Evolutionary conservation across 2,329 filamentous ascomycete genomes (phyloP).

Genomic region (Gaeumannomyces tritici): DNA sequence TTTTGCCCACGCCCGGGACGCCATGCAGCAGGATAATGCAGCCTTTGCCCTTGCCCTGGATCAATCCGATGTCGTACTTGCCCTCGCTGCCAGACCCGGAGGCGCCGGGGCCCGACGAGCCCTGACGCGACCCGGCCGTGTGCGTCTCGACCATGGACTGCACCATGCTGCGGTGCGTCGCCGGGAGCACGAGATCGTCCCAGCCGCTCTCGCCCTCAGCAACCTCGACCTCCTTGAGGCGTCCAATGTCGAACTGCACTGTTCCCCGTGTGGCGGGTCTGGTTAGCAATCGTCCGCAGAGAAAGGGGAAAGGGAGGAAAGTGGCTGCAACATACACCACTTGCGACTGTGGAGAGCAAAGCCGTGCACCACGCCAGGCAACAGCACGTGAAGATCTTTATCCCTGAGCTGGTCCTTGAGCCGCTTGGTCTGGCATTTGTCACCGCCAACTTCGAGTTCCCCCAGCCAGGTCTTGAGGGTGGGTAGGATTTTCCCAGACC

Average conservation of each 20-base stretch:
- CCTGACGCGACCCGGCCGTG: background rate
- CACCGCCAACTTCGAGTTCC: background rate
- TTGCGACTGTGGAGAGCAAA: background rate
- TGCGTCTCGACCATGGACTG: conserved; percentile 11
- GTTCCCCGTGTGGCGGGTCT: background rate
- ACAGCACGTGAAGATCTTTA: background rate
- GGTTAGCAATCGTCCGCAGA: background rate
- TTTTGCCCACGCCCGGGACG: conserved; percentile 38
- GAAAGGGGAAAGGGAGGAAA: background rate
- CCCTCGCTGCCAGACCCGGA: background rate
- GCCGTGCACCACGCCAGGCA: background rate
- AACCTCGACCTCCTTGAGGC: background rate
- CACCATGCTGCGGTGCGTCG: conserved; percentile 13
- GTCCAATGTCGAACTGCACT: background rate
- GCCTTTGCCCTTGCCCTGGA: conserved; percentile 34
- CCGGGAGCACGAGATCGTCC: conserved; percentile 11
- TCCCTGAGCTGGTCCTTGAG: background rate
- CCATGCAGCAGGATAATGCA: conserved; percentile 35
- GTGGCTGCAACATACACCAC: background rate
- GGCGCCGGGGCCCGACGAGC: background rate
- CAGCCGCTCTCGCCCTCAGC: conserved; percentile 5
- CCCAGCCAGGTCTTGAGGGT: background rate
- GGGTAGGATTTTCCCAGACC: background rate
- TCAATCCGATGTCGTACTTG: conserved; percentile 23
- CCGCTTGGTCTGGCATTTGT: background rate